Conservation (phyloP, 2,329 filamentous ascomycete genomes). For the Alternaria arborescens region DNA sequence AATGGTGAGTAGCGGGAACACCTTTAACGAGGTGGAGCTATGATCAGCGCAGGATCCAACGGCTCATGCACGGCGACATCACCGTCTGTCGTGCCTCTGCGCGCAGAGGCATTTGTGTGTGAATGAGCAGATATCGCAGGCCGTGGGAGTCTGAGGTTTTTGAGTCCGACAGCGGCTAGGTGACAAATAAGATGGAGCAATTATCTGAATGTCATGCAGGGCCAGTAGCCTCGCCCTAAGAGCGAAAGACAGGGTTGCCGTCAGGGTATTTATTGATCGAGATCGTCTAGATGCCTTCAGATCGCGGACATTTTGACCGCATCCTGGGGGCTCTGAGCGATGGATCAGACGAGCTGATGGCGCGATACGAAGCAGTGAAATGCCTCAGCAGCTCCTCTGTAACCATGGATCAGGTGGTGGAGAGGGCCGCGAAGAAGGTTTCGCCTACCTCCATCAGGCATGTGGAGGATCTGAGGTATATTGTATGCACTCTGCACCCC, state of each 20-base stretch:
- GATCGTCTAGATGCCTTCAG: conserved; percentile 7
- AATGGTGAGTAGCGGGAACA: conserved; percentile 26
- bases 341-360: conserved; percentile 6
- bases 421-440: not conserved
- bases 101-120: conserved; percentile 2
- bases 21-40: conserved; percentile 13
- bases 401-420: not conserved
- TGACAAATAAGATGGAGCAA: conserved; percentile 16
- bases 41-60: conserved; percentile 16
- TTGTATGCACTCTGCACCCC: conserved; percentile 30
- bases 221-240: conserved; percentile 5
- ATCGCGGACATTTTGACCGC: conserved; percentile 7
- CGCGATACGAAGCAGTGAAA: not conserved
- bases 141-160: not conserved
- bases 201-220: conserved; percentile 15
- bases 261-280: conserved; percentile 13
- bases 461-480: conserved; percentile 22
- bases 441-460: conserved; percentile 1
- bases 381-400: not conserved
- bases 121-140: not conserved
- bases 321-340: conserved; percentile 2
- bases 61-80: conserved; percentile 20
- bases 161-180: conserved; percentile 11
- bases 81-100: conserved; percentile 3
- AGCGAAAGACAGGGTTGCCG: conserved; percentile 8